Evolutionary conservation across 345 rosid species (phyloP), one percentile per base, ranked within the genome.

Genomic region (Corchorus capsularis): DNA sequence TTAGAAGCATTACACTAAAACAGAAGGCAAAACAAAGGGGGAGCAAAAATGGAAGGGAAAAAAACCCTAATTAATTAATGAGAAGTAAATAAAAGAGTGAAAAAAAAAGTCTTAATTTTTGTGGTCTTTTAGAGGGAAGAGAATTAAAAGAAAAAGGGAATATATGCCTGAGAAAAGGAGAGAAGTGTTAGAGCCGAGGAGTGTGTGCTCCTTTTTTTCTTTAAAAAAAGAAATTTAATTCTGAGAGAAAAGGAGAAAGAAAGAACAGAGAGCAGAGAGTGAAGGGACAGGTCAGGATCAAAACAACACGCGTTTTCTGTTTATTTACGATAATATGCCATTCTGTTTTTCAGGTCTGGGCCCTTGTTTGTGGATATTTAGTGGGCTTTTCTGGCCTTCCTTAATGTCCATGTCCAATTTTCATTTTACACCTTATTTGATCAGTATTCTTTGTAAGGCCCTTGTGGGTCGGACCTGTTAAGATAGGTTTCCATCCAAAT

Each of bases 1-100:
- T 50, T 34, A 10, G 85, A 82, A 85, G 83, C 85, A 87, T 85
- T 74, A 80, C 76, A 77, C 63, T 55, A 56, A 62, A 43, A 68
- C 35, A 49, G 7, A 54, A 1, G 39, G 12, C 41, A 15, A 53
- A 66, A 1, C 52, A 17, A 4, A 7, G 55, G 8, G 27, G 45
- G 62, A 49, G 53, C 27, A 17, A 6, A 71, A 64, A 73, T 49
- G 71, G 35, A 37, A 20, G 13, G 4, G 22, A 19, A 1, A 19
- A 69, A 78, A 76, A 83, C 85, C 85, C 83, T 82, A 82, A 79
- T 16, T 16, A 43, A 43, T 39, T 8, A 27, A 32, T n/a, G 34
- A 7, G 47, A 16, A 7, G 20, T 32, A 47, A 43, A 34, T 6
- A 6, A 37, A 47, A n/a, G 47, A 27, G 34, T 50, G 11, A 53